A percentile compares a stretch with the other conserved stretches of the same genome.
Evolutionary conservation across 805 yeast species (phyloP).

Genomic region (Tetrapisispora fleetii): DNA sequence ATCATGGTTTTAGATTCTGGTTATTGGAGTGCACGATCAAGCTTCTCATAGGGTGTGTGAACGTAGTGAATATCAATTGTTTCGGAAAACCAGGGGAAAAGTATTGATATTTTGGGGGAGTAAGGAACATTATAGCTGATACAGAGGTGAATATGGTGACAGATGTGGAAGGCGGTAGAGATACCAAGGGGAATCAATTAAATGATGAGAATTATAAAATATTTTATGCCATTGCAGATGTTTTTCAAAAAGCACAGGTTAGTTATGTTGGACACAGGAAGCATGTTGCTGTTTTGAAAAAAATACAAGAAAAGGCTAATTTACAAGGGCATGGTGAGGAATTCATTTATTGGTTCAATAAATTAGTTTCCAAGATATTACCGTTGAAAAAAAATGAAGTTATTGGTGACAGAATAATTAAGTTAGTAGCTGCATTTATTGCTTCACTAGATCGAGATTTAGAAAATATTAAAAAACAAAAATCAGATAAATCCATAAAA

Average conservation of each 20-base stretch:
- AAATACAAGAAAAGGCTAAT: constrained; percentile 46
- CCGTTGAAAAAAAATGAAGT: constrained; percentile 59
- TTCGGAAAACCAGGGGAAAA: too few species aligned
- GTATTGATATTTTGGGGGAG: too few species aligned
- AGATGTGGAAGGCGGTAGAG: not conserved
- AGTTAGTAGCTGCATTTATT: constrained; percentile 52
- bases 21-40: too few species aligned
- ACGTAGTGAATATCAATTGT: too few species aligned
- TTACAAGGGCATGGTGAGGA: constrained; percentile 43
- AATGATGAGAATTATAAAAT: constrained; percentile 29
- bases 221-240: constrained; percentile 44
- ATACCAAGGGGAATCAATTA: constrained; percentile 3
- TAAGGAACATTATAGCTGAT: too few species aligned
- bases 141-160: not conserved
- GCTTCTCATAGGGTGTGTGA: too few species aligned
- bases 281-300: constrained; percentile 52
- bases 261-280: constrained; percentile 70
- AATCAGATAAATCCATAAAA: constrained; percentile 10
- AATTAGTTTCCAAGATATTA: constrained; percentile 53
- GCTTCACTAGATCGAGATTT: constrained; percentile 33
- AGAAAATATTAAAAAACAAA: constrained; percentile 16
- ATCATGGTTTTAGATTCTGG: too few species aligned
- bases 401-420: constrained; percentile 68
- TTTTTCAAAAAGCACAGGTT: constrained; percentile 72
- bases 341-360: constrained; percentile 52